Conservation (phyloP, 768 basidiomycete species). For the Lentinula lateritia region DNA sequence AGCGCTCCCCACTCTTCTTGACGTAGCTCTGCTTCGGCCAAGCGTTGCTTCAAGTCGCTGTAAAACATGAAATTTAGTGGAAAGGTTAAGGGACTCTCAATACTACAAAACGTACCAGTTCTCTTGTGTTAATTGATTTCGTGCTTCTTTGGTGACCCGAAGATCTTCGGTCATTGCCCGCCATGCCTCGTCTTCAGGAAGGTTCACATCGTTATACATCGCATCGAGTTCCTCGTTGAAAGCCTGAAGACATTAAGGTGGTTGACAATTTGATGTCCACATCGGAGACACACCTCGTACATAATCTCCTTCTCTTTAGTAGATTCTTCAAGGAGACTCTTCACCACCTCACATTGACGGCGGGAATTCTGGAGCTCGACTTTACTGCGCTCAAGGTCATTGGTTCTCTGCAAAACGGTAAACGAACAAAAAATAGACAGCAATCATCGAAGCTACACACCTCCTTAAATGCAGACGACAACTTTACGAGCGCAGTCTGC, state of each 20-base stretch:
- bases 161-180: constrained; percentile 70
- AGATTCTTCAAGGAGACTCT: constrained; percentile 69
- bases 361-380: constrained; percentile 64
- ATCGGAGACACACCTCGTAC: constrained; percentile 65
- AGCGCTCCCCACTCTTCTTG: constrained; percentile 78
- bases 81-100: neutral
- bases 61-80: constrained; percentile 6
- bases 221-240: constrained; percentile 93
- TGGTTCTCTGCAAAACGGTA: constrained; percentile 39
- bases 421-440: neutral
- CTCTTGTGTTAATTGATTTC: constrained; percentile 71
- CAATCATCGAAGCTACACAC: constrained; percentile 27
- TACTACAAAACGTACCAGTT: constrained; percentile 57
- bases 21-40: constrained; percentile 69
- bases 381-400: constrained; percentile 58
- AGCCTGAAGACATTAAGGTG: constrained; percentile 40
- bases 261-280: neutral
- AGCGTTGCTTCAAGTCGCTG: constrained; percentile 64
- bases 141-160: constrained; percentile 64
- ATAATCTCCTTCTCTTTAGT: constrained; percentile 89
- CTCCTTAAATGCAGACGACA: constrained; percentile 52
- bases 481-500: constrained; percentile 39
- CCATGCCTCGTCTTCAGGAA: constrained; percentile 84
- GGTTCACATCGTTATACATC: constrained; percentile 81
- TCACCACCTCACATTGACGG: constrained; percentile 75